Conservation (phyloP, 2,329 filamentous ascomycete genomes). For the Nemania sp. region DNA sequence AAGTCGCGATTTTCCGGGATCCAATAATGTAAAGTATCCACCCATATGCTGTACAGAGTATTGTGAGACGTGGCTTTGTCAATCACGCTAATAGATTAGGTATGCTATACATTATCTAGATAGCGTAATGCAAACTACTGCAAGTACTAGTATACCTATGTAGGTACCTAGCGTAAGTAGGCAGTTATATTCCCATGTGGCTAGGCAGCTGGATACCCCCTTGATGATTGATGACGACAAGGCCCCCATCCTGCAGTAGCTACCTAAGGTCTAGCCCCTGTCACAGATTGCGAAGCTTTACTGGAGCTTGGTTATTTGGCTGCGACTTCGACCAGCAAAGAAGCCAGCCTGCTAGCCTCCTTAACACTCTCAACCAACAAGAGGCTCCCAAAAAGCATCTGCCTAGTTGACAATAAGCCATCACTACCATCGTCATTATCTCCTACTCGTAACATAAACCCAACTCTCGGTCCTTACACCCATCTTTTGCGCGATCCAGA, state of each 20-base stretch:
- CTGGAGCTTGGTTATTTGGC: conserved; percentile 8
- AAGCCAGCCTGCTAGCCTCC: conserved; percentile 32
- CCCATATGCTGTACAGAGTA: not conserved
- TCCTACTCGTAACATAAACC: not conserved
- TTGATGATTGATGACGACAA: conserved; percentile 9
- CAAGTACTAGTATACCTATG: too few relatives aligned
- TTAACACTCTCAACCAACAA: conserved; percentile 19
- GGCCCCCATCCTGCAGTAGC: not conserved
- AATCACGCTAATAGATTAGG: not conserved
- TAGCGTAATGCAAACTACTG: too few relatives aligned
- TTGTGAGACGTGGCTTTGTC: not conserved
- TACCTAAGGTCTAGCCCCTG: not conserved
- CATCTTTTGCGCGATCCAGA: not conserved
- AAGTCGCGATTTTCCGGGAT: conserved; percentile 22
- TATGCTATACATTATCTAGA: not conserved
- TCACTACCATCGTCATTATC: conserved; percentile 16
- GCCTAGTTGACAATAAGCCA: conserved; percentile 23
- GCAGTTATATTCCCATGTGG: conserved; percentile 16
- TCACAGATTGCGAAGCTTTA: conserved; percentile 6
- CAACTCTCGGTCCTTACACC: not conserved
- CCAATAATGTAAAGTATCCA: not conserved
- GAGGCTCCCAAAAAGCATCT: conserved; percentile 31
- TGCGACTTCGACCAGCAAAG: not conserved
- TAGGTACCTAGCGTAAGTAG: too few relatives aligned
- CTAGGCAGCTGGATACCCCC: conserved; percentile 7